Evolutionary conservation across 306 rosid species (phyloP).

Genomic region (Rosa multiflora): DNA sequence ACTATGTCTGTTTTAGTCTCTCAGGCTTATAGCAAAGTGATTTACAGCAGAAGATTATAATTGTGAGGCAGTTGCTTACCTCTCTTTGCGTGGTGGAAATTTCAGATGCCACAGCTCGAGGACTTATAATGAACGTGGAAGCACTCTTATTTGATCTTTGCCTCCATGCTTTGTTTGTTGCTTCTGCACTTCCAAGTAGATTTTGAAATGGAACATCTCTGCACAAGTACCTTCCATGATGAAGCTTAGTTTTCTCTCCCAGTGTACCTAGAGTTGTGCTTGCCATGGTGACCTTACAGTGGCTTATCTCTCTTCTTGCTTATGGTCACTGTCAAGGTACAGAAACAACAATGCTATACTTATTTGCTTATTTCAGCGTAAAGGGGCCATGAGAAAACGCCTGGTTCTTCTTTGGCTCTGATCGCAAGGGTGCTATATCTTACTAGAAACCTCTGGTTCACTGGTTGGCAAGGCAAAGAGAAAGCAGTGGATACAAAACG

Average conservation of each 20-base stretch:
- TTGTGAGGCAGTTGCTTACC: conserved; percentile 20
- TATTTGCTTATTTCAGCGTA: neutral
- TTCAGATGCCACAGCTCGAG: conserved; percentile 28
- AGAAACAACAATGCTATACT: neutral
- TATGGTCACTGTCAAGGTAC: neutral
- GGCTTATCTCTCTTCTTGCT: neutral
- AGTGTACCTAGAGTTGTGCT: conserved; percentile 28
- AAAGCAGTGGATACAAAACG: conserved; percentile 5
- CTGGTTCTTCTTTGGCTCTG: neutral
- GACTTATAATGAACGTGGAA: conserved; percentile 9
- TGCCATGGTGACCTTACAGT: conserved; percentile 25
- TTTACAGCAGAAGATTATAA: neutral
- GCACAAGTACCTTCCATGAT: conserved; percentile 13
- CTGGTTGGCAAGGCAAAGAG: conserved; percentile 6
- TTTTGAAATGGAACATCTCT: conserved; percentile 9
- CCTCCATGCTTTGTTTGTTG: conserved; percentile 15
- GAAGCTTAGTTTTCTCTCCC: conserved; percentile 21
- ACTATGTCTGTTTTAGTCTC: neutral
- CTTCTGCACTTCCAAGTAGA: conserved; percentile 4
- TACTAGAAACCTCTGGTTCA: neutral
- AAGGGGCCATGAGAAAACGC: neutral
- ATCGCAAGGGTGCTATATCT: neutral
- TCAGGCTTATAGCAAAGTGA: neutral
- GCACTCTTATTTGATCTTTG: neutral
- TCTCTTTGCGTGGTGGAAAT: conserved; percentile 21